Evolutionary conservation across 164 flowering plant species (phyloP), one percentile per base, ranked within the genome.

Genomic region (Macadamia integrifolia): DNA sequence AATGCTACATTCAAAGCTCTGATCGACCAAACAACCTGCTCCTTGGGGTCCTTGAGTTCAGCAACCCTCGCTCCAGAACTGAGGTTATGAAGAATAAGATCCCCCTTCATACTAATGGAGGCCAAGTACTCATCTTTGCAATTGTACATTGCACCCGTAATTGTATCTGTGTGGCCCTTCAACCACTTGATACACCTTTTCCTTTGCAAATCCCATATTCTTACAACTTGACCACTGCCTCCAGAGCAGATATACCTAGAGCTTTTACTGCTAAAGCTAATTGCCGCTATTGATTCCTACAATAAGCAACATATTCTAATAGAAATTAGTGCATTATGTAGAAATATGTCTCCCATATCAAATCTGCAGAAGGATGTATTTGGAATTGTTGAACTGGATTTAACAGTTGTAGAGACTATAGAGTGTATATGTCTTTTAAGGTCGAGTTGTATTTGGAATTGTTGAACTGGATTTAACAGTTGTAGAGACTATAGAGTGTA

Each of bases 71-170:
- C 84, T 62, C 92, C 97, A 72, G 97, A 91, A 23, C 88, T 87
- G 77, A 95, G 94, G 75, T 89, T 92, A 77, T 95, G 98, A 76
- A 95, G 83, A 72, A 95, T 90, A 31, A 95, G 85, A 83, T 91
- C 90, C 60, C 99, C 99, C 71, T 77, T 84, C 43, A 88, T 67
- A 85, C 98, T 91, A 68, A 92, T 87, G 62, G 98, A 95, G 72
- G 99, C 99, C 79, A 95, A 72, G 70, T 95, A 86, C 70, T 95
- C 99, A 76, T 95, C 99, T 72, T 85, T 95, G 80, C 95, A 95
- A 72, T 92, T 95, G 88, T 91, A 95, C 81, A 85, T 81, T 32
- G 76, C 88, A 66, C 94, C 96, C 4, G 93, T 86, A 68, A 95
- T 86, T 31, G 93, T 83, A 79, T 79, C 87, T 29, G 87, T 87